phyloP scores from a whole-genome alignment of 1,139 yeast genomes.

The Magnusiomyces fungicola region DNA sequence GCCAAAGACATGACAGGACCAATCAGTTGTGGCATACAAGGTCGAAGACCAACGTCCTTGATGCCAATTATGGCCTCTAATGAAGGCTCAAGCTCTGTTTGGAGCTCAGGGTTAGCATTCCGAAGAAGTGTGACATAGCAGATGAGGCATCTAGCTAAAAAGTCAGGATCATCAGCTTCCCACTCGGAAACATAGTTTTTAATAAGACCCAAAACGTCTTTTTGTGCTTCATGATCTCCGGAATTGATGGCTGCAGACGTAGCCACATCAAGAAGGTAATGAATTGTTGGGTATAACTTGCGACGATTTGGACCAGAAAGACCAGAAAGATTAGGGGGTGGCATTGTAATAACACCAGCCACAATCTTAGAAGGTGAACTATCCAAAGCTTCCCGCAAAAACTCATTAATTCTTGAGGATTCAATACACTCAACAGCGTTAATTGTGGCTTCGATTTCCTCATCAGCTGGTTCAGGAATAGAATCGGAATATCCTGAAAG shows the following conservation, averaged over 20 bases:
- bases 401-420: conserved; percentile 49
- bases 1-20: conserved; percentile 48
- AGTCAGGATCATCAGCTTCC: conserved; percentile 27
- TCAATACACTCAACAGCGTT: conserved; percentile 77
- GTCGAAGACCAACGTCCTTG: conserved; percentile 16
- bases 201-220: conserved; percentile 27
- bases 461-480: conserved; percentile 85
- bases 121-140: conserved; percentile 23
- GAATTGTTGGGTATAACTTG: conserved; percentile 15
- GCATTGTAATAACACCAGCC: conserved; percentile 20
- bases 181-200: conserved; percentile 21
- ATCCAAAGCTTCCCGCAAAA: conserved; percentile 35
- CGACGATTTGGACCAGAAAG: conserved; percentile 19
- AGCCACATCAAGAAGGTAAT: conserved; percentile 24
- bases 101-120: conserved; percentile 43
- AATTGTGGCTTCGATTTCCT: conserved; percentile 78
- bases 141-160: conserved; percentile 25
- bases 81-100: conserved; percentile 5
- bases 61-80: conserved; percentile 12
- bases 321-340: conserved; percentile 25
- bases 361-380: conserved; percentile 5
- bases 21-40: conserved; percentile 24
- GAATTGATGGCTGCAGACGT: conserved; percentile 19
- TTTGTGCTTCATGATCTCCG: conserved; percentile 8
- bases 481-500: conserved; percentile 83